A percentile compares a stretch with the other conserved stretches of the same genome.
Evolutionary conservation across 768 basidiomycete species (phyloP).

Genomic region (Collybia nuda): DNA sequence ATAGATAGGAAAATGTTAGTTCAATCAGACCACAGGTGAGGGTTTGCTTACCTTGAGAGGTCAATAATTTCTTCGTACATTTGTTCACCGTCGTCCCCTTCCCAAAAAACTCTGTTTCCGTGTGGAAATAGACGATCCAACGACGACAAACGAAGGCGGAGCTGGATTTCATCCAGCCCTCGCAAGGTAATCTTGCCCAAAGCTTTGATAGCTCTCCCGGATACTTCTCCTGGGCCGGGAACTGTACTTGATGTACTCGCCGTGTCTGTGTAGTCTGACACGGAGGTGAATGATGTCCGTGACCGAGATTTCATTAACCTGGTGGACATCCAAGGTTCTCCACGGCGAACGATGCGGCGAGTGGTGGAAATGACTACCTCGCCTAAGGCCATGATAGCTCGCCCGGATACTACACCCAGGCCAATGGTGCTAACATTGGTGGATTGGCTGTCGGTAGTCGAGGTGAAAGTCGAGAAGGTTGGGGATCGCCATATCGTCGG

Average conservation of each 20-base stretch:
- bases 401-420: constrained; percentile 1
- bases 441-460: neutral
- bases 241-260: constrained; percentile 3
- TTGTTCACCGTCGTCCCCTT: constrained; percentile 2
- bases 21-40: neutral
- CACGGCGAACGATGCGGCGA: neutral
- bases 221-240: constrained; percentile 1
- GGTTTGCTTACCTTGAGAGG: neutral
- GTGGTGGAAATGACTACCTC: neutral
- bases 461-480: neutral
- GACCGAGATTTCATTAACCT: neutral
- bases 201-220: neutral
- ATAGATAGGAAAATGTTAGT: neutral
- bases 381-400: constrained; percentile 1
- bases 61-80: constrained; percentile 5
- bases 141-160: neutral
- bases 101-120: constrained; percentile 3
- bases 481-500: neutral
- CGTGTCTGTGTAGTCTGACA: neutral
- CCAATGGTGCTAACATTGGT: neutral
- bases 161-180: constrained; percentile 1
- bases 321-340: neutral
- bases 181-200: neutral
- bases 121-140: constrained; percentile 1
- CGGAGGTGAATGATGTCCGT: neutral